Evolutionary conservation across 257 asterid genomes (phyloP).

Genomic region (Fraxinus americana): DNA sequence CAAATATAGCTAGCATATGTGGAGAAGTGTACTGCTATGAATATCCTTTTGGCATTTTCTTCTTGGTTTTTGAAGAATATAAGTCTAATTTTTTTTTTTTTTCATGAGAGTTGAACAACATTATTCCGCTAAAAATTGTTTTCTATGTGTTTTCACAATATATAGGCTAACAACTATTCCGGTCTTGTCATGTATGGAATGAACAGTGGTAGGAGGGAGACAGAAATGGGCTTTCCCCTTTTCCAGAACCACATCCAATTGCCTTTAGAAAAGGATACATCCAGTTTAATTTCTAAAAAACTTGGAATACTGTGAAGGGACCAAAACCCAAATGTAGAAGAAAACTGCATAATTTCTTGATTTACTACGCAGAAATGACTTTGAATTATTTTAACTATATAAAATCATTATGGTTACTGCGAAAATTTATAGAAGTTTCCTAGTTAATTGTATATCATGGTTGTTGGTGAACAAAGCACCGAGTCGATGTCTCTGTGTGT

Average conservation of each 20-base stretch:
- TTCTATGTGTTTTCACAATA: neutral
- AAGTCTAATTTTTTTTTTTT: neutral
- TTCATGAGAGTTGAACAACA: neutral
- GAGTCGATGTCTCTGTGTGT: slow-evolving; percentile 8
- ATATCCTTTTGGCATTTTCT: slow-evolving; percentile 10
- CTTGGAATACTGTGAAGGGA: neutral
- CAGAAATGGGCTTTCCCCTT: neutral
- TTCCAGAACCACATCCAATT: neutral
- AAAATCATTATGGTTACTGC: neutral
- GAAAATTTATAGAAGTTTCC: neutral
- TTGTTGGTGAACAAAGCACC: neutral
- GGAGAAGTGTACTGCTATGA: neutral
- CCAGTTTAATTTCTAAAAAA: neutral
- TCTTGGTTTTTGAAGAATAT: slow-evolving; percentile 18
- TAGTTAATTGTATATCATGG: slow-evolving; percentile 1
- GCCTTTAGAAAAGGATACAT: neutral
- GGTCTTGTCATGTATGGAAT: neutral
- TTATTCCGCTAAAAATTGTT: neutral
- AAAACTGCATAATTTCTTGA: neutral
- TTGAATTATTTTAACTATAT: slow-evolving; percentile 15
- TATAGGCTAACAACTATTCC: neutral
- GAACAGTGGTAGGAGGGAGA: slow-evolving; percentile 4
- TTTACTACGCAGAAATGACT: slow-evolving; percentile 9
- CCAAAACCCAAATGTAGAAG: neutral
- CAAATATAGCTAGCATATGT: neutral